A percentile compares a stretch with the other conserved stretches of the same genome.
Conservation (phyloP, 225 moss, liverwort and hornwort genomes). For the Lunularia cruciata region DNA sequence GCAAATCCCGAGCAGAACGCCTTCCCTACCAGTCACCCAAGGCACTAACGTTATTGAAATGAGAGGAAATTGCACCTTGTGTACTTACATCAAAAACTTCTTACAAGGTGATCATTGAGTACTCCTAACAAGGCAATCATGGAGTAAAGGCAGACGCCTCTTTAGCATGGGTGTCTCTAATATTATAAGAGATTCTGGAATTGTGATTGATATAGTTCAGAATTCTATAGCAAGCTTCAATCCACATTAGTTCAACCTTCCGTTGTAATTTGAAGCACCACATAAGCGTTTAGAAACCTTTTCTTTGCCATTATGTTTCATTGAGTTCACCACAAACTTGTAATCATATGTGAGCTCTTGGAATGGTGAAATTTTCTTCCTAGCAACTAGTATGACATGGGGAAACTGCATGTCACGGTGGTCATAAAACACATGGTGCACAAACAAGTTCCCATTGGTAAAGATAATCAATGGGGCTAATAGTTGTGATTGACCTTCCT, state of each 20-base stretch:
- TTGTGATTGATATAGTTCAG: no score
- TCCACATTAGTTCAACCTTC: slow-evolving; percentile 59
- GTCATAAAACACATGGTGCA: slow-evolving; percentile 79
- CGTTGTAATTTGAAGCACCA: slow-evolving; percentile 48
- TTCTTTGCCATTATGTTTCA: slow-evolving; percentile 50
- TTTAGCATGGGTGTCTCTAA: no score
- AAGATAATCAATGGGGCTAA: slow-evolving; percentile 52
- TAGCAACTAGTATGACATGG: slow-evolving; percentile 76
- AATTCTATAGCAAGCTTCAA: no score
- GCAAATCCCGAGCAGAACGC: no score
- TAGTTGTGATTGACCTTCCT: slow-evolving; percentile 40
- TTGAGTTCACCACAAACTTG: slow-evolving; percentile 55
- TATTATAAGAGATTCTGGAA: no score
- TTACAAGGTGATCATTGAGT: no score
- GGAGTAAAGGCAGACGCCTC: no score
- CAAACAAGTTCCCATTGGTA: slow-evolving; percentile 68
- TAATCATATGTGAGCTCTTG: slow-evolving; percentile 82
- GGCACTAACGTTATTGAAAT: no score
- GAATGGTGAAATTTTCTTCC: slow-evolving; percentile 60
- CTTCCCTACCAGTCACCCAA: no score
- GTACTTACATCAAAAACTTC: no score
- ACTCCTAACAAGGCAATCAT: no score
- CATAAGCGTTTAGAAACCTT: slow-evolving; percentile 57
- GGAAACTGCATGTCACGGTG: slow-evolving; percentile 66
- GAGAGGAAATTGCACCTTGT: no score